Percentiles rank a stretch among this genome's conserved stretches.
phyloP scores from a whole-genome alignment of 2,329 filamentous ascomycete species.

The Stachybotrys echinatus region DNA sequence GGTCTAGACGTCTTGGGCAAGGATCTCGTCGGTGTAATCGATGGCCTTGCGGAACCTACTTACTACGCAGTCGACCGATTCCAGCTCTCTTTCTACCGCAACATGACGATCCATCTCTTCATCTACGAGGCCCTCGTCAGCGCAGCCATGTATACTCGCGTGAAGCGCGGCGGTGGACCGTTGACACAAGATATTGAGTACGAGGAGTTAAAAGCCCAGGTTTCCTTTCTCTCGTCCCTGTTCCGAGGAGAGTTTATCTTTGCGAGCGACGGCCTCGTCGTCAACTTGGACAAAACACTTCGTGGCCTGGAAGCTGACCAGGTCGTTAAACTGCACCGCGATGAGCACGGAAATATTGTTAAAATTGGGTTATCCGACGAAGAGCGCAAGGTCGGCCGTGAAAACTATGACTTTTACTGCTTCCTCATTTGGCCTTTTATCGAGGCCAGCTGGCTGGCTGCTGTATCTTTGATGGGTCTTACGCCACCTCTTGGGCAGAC shows the following conservation, averaged over 20 bases:
- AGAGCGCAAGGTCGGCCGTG: slow-evolving; percentile 73
- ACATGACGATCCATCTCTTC: slow-evolving; percentile 99
- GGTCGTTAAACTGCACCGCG: slow-evolving; percentile 64
- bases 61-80: slow-evolving; percentile 95
- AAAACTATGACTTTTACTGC: slow-evolving; percentile 98
- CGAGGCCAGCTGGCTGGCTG: slow-evolving; percentile 87
- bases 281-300: slow-evolving; percentile 78
- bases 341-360: slow-evolving; percentile 49
- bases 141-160: slow-evolving; percentile 80
- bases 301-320: slow-evolving; percentile 70
- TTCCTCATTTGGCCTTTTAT: slow-evolving; percentile 99
- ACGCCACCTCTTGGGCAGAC: slow-evolving; percentile 60
- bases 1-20: slow-evolving; percentile 89
- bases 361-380: slow-evolving; percentile 68
- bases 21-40: slow-evolving; percentile 75
- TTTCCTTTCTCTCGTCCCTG: slow-evolving; percentile 84
- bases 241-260: slow-evolving; percentile 98
- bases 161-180: slow-evolving; percentile 87
- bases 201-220: slow-evolving; percentile 67
- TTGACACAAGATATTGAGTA: slow-evolving; percentile 75
- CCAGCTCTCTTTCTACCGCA: slow-evolving; percentile 95
- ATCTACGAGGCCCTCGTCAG: slow-evolving; percentile 90
- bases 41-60: slow-evolving; percentile 80
- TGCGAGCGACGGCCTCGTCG: slow-evolving; percentile 73
- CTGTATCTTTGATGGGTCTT: slow-evolving; percentile 81